Evolutionary conservation across 2,329 filamentous ascomycete genomes (phyloP), one percentile per base, ranked within the genome.

Genomic region (Neopestalotiopsis sp.): DNA sequence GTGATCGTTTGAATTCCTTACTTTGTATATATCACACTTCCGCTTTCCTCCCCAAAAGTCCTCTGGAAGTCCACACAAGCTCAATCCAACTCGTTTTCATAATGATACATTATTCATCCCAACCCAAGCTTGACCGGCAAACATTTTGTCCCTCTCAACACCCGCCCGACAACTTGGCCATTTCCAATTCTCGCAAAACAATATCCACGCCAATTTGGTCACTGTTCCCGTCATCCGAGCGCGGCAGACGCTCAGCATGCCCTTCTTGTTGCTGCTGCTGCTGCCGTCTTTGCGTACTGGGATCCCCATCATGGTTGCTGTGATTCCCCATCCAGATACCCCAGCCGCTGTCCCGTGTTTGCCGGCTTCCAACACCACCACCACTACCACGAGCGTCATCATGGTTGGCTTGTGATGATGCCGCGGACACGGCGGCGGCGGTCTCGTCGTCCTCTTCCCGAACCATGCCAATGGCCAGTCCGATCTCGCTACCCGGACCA

Each of bases 281-380:
- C 10, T 38, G 34, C 34, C 10, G 34, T 38, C 34, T 6, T 38
- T 38, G 34, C 34, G 10, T 38, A 38, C 6, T 38, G 34, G 34
- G 6, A 38, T 38, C 34, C 0, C 34, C 34, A 10, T 38, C 34
- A 7, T 38, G 1, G 10, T 38, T 38, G 34, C 2, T 10, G 6
- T 38, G 6, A 10, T 38, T 38, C 34, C 34, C 45, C 45, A 52
- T 62, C 59, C 59, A 62, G 9, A 77, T 80, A 1, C 79, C 79
- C 79, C 79, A 80, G 65, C 80, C 80, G 38, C 75, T 76, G 5
- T 76, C 71, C 17, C 72, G 69, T 14, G 59, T 40, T 20, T 79
- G 76, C n/a, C 71, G 72, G 9, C n/a, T 30, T 17, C 58, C 34
- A 4, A 32, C 32, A 20, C 71, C 74, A n/a, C 71, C 74, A n/a